Percentiles rank a stretch among this genome's conserved stretches.
phyloP scores from a whole-genome alignment of 164 flowering plant species.

The Piper betle region DNA sequence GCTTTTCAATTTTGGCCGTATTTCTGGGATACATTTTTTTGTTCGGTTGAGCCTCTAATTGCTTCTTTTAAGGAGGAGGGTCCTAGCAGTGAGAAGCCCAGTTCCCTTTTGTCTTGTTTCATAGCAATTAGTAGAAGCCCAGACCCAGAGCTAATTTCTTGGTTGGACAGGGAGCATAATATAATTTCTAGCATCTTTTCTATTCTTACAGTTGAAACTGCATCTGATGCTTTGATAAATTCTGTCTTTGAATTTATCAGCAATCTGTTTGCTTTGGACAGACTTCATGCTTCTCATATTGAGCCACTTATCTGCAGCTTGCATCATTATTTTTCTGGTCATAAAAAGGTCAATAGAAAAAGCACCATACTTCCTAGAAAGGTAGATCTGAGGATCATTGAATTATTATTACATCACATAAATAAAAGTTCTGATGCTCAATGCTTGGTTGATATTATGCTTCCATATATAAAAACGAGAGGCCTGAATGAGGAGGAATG shows the following conservation, averaged over 20 bases:
- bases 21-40: conserved; percentile 79
- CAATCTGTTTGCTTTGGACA: conserved; percentile 57
- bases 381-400: conserved; percentile 44
- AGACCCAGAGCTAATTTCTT: conserved; percentile 40
- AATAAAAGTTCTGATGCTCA: conserved; percentile 35
- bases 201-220: conserved; percentile 46
- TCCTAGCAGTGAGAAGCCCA: conserved; percentile 82
- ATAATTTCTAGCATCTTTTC: conserved; percentile 76
- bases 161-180: conserved; percentile 37
- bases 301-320: conserved; percentile 48
- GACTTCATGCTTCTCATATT: conserved; percentile 30
- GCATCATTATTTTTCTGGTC: conserved; percentile 37
- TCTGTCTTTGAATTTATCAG: conserved; percentile 63
- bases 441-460: conserved; percentile 53
- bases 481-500: conserved; percentile 34
- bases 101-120: conserved; percentile 84
- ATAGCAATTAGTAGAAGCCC: conserved; percentile 75
- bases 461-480: conserved; percentile 39
- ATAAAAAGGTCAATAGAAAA: conserved; percentile 37
- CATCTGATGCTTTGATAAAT: conserved; percentile 48
- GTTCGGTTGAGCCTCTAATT: conserved; percentile 51
- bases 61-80: conserved; percentile 73
- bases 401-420: conserved; percentile 44
- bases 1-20: conserved; percentile 48
- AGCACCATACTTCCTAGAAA: conserved; percentile 37